These are phyloP conservation scores for Eimeria zaria DNA, from an alignment of 169 alveolate genomes.

Conservation along the genomic window DNA sequence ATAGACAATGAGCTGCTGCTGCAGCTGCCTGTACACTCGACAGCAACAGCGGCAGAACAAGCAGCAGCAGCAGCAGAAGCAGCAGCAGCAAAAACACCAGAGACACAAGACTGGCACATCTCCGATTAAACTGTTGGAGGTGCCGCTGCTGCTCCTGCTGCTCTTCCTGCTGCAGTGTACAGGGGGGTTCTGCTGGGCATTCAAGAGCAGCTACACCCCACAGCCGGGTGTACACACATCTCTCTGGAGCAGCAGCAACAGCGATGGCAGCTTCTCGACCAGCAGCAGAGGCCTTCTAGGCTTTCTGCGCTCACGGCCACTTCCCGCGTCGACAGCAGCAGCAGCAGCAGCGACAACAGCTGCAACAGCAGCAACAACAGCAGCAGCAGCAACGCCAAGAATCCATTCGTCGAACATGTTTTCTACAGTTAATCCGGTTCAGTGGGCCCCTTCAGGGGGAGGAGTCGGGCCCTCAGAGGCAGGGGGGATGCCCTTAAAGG, in stretches of 20 bases:
- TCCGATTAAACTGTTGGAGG: neutral
- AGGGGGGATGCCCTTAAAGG: too few species aligned
- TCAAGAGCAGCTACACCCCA: neutral
- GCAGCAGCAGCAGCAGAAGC: conserved; percentile 1
- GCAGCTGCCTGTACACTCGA: conserved; percentile 12
- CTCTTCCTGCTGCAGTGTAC: conserved; percentile 6
- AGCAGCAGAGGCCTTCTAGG: neutral
- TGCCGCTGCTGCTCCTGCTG: neutral
- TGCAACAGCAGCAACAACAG: too few species aligned
- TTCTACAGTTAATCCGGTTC: neutral
- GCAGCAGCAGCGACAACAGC: conserved; percentile 25
- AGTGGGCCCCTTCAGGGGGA: too few species aligned
- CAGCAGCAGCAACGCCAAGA: too few species aligned
- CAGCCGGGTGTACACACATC: neutral
- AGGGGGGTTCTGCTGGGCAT: neutral
- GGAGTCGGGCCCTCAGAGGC: too few species aligned
- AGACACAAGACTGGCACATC: too few species aligned
- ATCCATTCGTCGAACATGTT: too few species aligned
- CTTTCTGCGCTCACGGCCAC: neutral
- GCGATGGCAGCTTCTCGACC: conserved; percentile 20
- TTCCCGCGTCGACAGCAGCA: neutral
- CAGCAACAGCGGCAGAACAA: too few species aligned
- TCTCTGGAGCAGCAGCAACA: conserved; percentile 28
- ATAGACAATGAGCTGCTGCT: neutral
- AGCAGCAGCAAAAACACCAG: too few species aligned